These are phyloP conservation scores for Glomus cerebriforme DNA, from an alignment of 192 early-diverging fungal genomes.

Conservation along the genomic window DNA sequence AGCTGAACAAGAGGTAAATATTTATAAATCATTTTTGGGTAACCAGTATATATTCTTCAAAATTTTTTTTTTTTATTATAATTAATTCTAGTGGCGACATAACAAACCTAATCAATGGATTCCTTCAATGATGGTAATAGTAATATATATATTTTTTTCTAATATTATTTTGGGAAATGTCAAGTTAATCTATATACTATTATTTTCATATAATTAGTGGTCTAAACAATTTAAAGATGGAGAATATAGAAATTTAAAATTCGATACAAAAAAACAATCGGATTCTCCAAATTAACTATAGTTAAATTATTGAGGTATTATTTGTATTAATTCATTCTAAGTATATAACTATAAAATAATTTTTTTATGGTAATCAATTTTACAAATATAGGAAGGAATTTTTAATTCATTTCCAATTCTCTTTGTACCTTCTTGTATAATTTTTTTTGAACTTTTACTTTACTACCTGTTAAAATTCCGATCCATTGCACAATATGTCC, in stretches of 20 bases:
- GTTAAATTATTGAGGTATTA: not conserved
- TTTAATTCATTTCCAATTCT: slow-evolving; percentile 42
- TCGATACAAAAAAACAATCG: not conserved
- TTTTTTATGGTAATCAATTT: too few relatives aligned
- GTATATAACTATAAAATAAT: too few relatives aligned
- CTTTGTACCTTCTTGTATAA: slow-evolving; percentile 45
- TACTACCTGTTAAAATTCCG: slow-evolving; percentile 13
- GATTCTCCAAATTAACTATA: not conserved
- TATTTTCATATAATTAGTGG: slow-evolving; percentile 40
- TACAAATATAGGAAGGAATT: too few relatives aligned
- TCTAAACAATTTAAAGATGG: slow-evolving; percentile 46
- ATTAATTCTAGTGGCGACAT: slow-evolving; percentile 38
- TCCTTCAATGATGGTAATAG: slow-evolving; percentile 53
- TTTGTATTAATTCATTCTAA: not conserved
- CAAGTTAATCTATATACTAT: slow-evolving; percentile 22
- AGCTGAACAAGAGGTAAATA: slow-evolving; percentile 42
- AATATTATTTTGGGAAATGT: not conserved
- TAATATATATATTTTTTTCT: not conserved
- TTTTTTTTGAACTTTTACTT: slow-evolving; percentile 38
- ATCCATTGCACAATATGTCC: slow-evolving; percentile 38
- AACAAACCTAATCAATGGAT: slow-evolving; percentile 51
- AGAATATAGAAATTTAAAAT: slow-evolving; percentile 32
- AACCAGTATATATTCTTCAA: too few relatives aligned
- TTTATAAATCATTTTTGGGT: not conserved
- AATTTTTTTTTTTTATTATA: too few relatives aligned